Evolutionary conservation across 371 early-diverging fungal species (phyloP).

Genomic region (Haplosporangium sp.): DNA sequence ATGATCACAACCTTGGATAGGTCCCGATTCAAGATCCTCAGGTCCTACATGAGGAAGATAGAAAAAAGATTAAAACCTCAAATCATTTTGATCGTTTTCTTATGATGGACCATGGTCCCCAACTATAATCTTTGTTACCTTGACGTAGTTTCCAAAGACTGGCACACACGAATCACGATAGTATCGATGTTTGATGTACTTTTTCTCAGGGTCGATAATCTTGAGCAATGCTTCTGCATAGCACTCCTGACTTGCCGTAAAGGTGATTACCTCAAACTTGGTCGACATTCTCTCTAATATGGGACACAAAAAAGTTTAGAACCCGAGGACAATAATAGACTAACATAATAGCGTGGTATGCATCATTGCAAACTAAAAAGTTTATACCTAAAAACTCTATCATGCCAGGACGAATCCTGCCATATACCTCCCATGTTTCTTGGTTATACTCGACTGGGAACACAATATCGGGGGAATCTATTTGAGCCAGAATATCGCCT

Average conservation of each 20-base stretch:
- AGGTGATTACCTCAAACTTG: conserved; percentile 78
- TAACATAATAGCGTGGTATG: not conserved
- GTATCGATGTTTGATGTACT: conserved; percentile 64
- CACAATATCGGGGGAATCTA: conserved; percentile 60
- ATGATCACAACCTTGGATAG: conserved; percentile 69
- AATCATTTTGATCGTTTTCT: no score
- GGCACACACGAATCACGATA: conserved; percentile 75
- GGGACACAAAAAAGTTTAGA: conserved; percentile 54
- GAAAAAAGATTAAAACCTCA: no score
- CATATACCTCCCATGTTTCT: conserved; percentile 53
- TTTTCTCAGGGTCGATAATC: conserved; percentile 68
- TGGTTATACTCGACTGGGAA: conserved; percentile 73
- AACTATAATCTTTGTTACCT: no score
- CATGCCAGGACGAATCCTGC: conserved; percentile 53
- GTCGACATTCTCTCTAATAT: conserved; percentile 60
- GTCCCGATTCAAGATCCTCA: conserved; percentile 74
- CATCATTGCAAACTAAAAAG: not conserved
- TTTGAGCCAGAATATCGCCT: not conserved
- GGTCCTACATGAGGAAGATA: conserved; percentile 54
- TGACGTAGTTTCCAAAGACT: conserved; percentile 74
- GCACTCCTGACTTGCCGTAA: conserved; percentile 78
- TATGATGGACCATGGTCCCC: no score
- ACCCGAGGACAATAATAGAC: no score
- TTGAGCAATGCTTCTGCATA: conserved; percentile 76
- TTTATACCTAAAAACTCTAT: conserved; percentile 50